Evolutionary conservation across 75 land plant species (phyloP).

Genomic region (Selaginella tamariscina): DNA sequence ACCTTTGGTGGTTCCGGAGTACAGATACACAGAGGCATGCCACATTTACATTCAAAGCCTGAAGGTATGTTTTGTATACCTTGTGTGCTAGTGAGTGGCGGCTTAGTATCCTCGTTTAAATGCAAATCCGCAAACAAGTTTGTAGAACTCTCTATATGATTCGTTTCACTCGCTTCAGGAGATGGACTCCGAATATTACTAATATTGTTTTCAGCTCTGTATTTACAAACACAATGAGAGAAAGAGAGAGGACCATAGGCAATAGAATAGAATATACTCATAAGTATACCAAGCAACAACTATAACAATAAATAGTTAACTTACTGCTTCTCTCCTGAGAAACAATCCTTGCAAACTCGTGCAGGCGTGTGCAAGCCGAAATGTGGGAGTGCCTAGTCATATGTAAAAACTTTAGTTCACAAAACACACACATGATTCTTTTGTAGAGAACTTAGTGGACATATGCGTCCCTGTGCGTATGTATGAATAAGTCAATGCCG

Average conservation of each 20-base stretch:
- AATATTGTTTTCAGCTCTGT: no score
- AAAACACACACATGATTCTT: background rate
- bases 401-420: background rate
- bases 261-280: no score
- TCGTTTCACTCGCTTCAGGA: no score
- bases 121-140: background rate
- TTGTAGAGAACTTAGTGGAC: no score
- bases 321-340: background rate
- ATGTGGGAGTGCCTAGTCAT: conserved; percentile 56
- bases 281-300: no score
- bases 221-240: no score
- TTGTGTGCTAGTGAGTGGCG: background rate
- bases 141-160: no score
- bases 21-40: conserved; percentile 96
- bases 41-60: conserved; percentile 62
- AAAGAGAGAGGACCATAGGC: no score
- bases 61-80: background rate
- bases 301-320: background rate
- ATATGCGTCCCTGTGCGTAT: no score
- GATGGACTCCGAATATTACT: no score
- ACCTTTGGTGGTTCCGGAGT: conserved; percentile 35
- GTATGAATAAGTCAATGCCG: no score
- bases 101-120: background rate
- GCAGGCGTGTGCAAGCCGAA: conserved; percentile 51
- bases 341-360: conserved; percentile 73